Evolutionary conservation across 306 rosid species (phyloP).

Genomic region (Vigna mungo): DNA sequence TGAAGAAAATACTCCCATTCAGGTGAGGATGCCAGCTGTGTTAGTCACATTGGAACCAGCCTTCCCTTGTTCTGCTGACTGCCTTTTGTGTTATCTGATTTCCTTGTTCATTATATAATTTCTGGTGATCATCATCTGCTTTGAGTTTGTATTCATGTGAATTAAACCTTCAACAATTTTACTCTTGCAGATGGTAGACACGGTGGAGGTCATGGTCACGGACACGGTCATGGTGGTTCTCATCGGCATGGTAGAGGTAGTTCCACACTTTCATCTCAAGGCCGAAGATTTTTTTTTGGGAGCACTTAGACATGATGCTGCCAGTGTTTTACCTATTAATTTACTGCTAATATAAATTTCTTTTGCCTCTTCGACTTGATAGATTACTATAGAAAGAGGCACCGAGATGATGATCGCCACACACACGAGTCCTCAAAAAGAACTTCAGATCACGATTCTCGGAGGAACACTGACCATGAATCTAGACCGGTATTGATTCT

Average conservation of each 20-base stretch:
- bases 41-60: slow-evolving; percentile 25
- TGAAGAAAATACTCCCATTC: not conserved
- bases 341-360: slow-evolving; percentile 2
- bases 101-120: slow-evolving; percentile 8
- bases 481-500: slow-evolving; percentile 76
- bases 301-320: slow-evolving; percentile 28
- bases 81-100: slow-evolving; percentile 3
- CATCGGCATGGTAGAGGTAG: slow-evolving; percentile 85
- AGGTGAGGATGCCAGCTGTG: slow-evolving; percentile 6
- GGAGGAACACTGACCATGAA: slow-evolving; percentile 78
- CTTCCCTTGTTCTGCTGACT: slow-evolving; percentile 18
- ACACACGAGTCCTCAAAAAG: slow-evolving; percentile 71
- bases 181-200: slow-evolving; percentile 81
- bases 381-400: slow-evolving; percentile 79
- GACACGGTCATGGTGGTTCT: slow-evolving; percentile 68
- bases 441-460: slow-evolving; percentile 71
- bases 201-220: slow-evolving; percentile 68
- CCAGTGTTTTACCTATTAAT: slow-evolving; percentile 11
- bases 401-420: slow-evolving; percentile 84
- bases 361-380: slow-evolving; percentile 40
- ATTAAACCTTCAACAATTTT: slow-evolving; percentile 37
- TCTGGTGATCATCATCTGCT: slow-evolving; percentile 30
- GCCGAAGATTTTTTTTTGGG: slow-evolving; percentile 23
- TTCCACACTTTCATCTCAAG: slow-evolving; percentile 43
- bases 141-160: slow-evolving; percentile 1